phyloP scores from a whole-genome alignment of 495 filamentous ascomycete species.

The Mycothermus thermophilus region DNA sequence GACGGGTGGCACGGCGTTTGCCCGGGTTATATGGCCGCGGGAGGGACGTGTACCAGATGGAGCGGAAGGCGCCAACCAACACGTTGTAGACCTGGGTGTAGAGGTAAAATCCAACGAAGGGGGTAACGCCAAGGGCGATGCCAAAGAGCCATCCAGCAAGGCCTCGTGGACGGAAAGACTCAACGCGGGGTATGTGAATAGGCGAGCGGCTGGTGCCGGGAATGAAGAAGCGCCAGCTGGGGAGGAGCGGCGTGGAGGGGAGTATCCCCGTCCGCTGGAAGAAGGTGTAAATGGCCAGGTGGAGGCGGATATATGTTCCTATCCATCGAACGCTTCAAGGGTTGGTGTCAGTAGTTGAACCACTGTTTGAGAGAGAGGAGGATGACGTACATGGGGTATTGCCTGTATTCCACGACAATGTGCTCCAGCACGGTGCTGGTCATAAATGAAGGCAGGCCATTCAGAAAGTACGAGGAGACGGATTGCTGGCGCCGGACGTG shows the following conservation, averaged over 20 bases:
- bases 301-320: slow-evolving; percentile 26
- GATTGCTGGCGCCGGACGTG: slow-evolving; percentile 20
- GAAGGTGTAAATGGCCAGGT: slow-evolving; percentile 33
- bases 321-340: slow-evolving; percentile 17
- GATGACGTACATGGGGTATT: slow-evolving; percentile 3
- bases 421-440: slow-evolving; percentile 12
- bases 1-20: slow-evolving; percentile 1
- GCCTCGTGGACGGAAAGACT: slow-evolving; percentile 10
- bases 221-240: slow-evolving; percentile 32
- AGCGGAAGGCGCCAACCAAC: slow-evolving; percentile 3
- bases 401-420: not conserved
- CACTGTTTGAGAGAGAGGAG: not conserved
- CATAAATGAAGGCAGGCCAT: slow-evolving; percentile 22
- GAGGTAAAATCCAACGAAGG: slow-evolving; percentile 23
- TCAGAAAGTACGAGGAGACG: slow-evolving; percentile 11
- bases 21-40: slow-evolving; percentile 10
- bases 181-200: slow-evolving; percentile 24
- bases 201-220: slow-evolving; percentile 36
- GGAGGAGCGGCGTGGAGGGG: slow-evolving; percentile 23
- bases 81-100: slow-evolving; percentile 7
- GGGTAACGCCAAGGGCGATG: slow-evolving; percentile 17
- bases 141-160: slow-evolving; percentile 20
- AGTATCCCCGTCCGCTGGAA: slow-evolving; percentile 37
- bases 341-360: not conserved
- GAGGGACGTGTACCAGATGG: slow-evolving; percentile 6